Conservation (phyloP, 1,284 basidiomycete species). For the Trametes sp. region DNA sequence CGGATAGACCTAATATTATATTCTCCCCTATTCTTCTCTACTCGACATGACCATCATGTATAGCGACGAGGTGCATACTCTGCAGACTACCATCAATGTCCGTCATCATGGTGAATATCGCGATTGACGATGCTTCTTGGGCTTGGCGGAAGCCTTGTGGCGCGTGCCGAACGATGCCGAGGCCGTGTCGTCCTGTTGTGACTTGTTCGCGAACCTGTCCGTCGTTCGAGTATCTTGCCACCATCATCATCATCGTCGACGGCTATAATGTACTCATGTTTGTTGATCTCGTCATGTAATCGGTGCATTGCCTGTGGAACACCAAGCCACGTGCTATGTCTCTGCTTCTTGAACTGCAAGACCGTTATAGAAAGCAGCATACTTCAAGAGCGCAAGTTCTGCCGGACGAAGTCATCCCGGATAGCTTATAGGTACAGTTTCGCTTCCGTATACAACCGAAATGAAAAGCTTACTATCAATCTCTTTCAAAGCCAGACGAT, state of each 20-base stretch:
- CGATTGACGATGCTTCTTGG: neutral
- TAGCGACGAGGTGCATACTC: too few species aligned
- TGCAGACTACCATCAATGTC: neutral
- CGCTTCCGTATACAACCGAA: neutral
- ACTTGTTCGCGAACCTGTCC: neutral
- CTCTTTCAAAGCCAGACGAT: neutral
- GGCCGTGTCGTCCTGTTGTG: neutral
- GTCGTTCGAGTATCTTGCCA: neutral
- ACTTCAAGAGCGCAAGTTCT: neutral
- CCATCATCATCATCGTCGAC: neutral
- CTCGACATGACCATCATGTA: too few species aligned
- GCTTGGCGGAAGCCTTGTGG: constrained; percentile 6
- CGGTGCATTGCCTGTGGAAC: too few species aligned
- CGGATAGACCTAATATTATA: neutral
- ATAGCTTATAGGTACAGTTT: neutral
- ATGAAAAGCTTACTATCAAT: constrained; percentile 1
- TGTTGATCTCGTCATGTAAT: too few species aligned
- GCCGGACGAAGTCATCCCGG: neutral
- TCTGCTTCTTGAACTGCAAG: too few species aligned
- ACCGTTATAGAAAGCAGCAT: neutral
- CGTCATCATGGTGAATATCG: neutral
- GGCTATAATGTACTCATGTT: too few species aligned
- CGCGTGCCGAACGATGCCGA: constrained; percentile 15
- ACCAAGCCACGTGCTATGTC: too few species aligned
- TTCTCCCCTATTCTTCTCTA: neutral